A percentile compares a stretch with the other conserved stretches of the same genome.
phyloP scores from a whole-genome alignment of 2,329 filamentous ascomycete species.

The Knufia fluminis region DNA sequence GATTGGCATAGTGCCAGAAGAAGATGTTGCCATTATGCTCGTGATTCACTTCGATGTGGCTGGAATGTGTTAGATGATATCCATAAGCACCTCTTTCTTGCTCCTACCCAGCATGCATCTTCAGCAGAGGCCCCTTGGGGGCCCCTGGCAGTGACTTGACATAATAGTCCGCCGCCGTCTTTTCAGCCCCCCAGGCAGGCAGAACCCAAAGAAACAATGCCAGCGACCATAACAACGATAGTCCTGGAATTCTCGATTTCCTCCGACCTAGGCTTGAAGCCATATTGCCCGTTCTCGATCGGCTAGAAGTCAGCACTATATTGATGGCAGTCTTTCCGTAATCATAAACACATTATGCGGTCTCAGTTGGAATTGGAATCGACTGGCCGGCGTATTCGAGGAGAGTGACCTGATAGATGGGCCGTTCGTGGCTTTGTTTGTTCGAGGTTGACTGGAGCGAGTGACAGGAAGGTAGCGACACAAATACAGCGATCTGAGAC shows the following conservation, averaged over 20 bases:
- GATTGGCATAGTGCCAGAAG: conserved; percentile 97
- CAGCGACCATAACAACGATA: conserved; percentile 1
- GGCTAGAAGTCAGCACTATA: background rate
- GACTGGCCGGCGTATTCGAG: background rate
- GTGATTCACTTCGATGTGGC: conserved; percentile 81
- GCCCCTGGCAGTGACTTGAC: conserved; percentile 76
- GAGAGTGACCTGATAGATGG: background rate
- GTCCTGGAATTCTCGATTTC: background rate
- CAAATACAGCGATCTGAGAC: background rate
- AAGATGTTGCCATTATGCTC: conserved; percentile 88
- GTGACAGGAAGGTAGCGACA: background rate
- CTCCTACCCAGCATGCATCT: conserved; percentile 95
- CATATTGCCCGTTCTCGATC: background rate
- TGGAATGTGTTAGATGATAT: conserved; percentile 29
- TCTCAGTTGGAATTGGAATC: background rate
- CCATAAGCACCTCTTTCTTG: conserved; percentile 3
- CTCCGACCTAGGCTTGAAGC: background rate
- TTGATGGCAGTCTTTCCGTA: background rate
- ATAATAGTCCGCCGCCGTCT: conserved; percentile 77
- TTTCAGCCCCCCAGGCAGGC: conserved; percentile 32
- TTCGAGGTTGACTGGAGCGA: background rate
- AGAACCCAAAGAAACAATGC: background rate
- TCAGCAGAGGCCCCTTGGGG: conserved; percentile 67
- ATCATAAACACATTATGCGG: conserved; percentile 7
- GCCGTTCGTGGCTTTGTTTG: background rate